Base-by-base conservation (phyloP, 768 basidiomycete species). In the Tephrocybe sp. region DNA sequence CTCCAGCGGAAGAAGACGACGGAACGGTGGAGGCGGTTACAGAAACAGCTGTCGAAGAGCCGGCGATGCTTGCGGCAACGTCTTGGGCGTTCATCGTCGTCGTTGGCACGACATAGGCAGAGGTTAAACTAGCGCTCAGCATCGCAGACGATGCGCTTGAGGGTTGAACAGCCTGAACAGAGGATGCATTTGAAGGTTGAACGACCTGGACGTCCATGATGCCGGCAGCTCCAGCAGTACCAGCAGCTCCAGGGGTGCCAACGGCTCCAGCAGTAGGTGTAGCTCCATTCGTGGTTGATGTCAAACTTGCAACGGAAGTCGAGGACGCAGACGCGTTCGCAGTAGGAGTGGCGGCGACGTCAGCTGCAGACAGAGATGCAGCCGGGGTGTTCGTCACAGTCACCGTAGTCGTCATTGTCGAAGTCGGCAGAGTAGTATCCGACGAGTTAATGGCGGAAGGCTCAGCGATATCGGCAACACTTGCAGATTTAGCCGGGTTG, bases 401-500 rank as follows among this genome's bases (percentile, higher is more conserved):
- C 45, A 51, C 48, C 15, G 65, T 63, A 17, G 62, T 60, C 8
- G 64, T 65, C 38, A 56, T 60, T 3, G 66, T 61, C 17, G 63
- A 32, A 21, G 66, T 61, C 2, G 59, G 33, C 18, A 68, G 54
- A n/a, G 54, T 50, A 28, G 54, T 40, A 14, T 53, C 53, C 14
- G 60, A 17, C 15, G 11, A 14, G 5, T 5, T 14, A 5, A 17
- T 56, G 37, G 40, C 46, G 17, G 48, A 23, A 33, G 48, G 23
- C 23, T 30, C 52, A 17, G 59, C 40, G n/a, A 42, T 49, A 23
- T 51, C 54, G 26, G 62, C 56, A 20, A 55, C 59, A 15, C 53
- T 57, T 11, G 61, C 60, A 11, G 67, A 62, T 42, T 68, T 67
- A 25, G 63, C 51, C 7, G 81, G 75, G 2, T 72, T 71, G 62